phyloP scores from a whole-genome alignment of 164 flowering plant species.

The Aristolochia californica region DNA sequence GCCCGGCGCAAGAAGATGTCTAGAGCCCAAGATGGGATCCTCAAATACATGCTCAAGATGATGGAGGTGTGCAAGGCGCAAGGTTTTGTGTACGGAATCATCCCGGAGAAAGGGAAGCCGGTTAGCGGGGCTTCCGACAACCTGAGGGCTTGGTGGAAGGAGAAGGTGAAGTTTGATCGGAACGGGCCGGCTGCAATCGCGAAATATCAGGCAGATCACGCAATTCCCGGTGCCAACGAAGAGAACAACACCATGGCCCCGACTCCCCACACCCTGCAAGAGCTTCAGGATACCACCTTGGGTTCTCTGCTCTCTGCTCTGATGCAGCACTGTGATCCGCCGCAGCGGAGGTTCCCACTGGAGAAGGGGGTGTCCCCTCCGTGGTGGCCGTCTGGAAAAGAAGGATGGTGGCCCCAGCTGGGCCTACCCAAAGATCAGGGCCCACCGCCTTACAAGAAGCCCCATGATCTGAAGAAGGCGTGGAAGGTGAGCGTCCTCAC shows the following conservation, averaged over 20 bases:
- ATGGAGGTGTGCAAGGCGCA: constrained; percentile 92
- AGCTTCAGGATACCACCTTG: constrained; percentile 67
- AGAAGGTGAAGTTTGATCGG: constrained; percentile 71
- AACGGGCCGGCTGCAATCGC: constrained; percentile 26
- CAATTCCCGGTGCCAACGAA: constrained; percentile 26
- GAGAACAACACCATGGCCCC: constrained; percentile 16
- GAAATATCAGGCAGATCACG: constrained; percentile 6
- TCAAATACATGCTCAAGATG: constrained; percentile 83
- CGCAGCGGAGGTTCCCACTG: constrained; percentile 61
- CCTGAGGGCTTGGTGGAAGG: constrained; percentile 92
- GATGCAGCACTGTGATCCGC: constrained; percentile 79
- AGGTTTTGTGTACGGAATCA: constrained; percentile 84
- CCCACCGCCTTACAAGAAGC: constrained; percentile 65
- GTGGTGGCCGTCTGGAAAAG: constrained; percentile 70
- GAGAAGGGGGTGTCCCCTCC: constrained; percentile 67
- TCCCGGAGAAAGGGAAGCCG: constrained; percentile 86
- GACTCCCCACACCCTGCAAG: constrained; percentile 46
- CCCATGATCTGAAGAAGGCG: constrained; percentile 67
- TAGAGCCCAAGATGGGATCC: constrained; percentile 75
- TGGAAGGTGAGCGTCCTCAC: constrained; percentile 70
- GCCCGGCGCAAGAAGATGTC: constrained; percentile 90
- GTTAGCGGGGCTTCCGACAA: constrained; percentile 89
- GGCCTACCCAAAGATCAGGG: constrained; percentile 48
- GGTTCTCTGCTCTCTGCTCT: constrained; percentile 61
- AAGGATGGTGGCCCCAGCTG: constrained; percentile 62